A percentile compares a stretch with the other conserved stretches of the same genome.
Evolutionary conservation across 352 stramenopile genomes (phyloP).

Genomic region (Phytophthora sp.): DNA sequence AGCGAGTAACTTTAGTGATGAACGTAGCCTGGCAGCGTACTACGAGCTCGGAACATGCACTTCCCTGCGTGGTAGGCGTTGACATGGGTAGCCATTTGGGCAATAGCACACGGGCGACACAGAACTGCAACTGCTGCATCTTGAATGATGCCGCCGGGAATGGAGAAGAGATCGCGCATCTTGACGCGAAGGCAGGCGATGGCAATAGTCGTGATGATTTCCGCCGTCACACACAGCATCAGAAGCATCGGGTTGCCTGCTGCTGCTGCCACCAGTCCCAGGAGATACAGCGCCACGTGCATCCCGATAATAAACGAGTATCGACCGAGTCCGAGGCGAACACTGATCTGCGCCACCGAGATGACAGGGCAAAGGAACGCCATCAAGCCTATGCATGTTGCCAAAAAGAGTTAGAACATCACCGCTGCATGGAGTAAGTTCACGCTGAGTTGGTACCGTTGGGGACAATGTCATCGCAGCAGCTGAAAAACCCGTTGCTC

Average conservation of each 20-base stretch:
- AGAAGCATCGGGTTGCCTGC: slow-evolving; percentile 1
- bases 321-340: slow-evolving; percentile 29
- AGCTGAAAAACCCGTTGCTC: slow-evolving; percentile 34
- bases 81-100: slow-evolving; percentile 60
- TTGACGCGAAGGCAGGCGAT: slow-evolving; percentile 39
- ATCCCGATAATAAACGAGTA: slow-evolving; percentile 28
- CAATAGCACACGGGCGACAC: slow-evolving; percentile 52
- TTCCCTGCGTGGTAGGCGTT: slow-evolving; percentile 40
- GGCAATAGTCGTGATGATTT: slow-evolving; percentile 13
- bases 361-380: slow-evolving; percentile 38
- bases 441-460: slow-evolving; percentile 21
- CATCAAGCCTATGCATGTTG: slow-evolving; percentile 30
- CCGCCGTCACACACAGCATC: slow-evolving; percentile 6
- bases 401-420: neutral
- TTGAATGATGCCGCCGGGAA: slow-evolving; percentile 42
- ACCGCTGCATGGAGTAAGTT: too few relatives aligned
- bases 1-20: slow-evolving; percentile 12
- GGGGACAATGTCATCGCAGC: slow-evolving; percentile 35
- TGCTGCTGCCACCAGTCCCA: slow-evolving; percentile 15
- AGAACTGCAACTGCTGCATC: slow-evolving; percentile 40
- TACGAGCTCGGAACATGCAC: slow-evolving; percentile 45
- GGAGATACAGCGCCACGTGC: slow-evolving; percentile 21
- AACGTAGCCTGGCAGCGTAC: slow-evolving; percentile 45
- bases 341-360: slow-evolving; percentile 36
- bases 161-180: slow-evolving; percentile 55